Conservation (phyloP, 2,329 filamentous ascomycete genomes). For the Shiraia sp. region DNA sequence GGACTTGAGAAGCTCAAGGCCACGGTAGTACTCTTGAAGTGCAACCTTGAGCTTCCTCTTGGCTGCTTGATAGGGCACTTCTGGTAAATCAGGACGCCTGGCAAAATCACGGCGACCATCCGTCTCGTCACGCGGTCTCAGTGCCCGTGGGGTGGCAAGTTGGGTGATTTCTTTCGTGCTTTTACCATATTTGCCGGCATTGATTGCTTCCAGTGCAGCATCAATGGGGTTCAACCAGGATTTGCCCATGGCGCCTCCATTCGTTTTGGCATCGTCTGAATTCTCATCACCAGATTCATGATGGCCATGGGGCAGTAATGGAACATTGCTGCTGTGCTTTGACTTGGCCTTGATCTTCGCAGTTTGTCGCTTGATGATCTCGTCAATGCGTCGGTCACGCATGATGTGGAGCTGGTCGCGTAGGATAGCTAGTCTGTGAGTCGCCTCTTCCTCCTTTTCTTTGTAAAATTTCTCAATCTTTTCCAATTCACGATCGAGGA, state of each 20-base stretch:
- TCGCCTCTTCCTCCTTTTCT: slow-evolving; percentile 84
- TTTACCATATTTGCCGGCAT: slow-evolving; percentile 57
- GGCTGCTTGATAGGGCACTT: slow-evolving; percentile 81
- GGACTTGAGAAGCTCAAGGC: slow-evolving; percentile 87
- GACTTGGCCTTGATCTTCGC: slow-evolving; percentile 37
- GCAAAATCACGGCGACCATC: slow-evolving; percentile 50
- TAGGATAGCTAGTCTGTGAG: slow-evolving; percentile 69
- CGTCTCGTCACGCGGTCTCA: slow-evolving; percentile 39
- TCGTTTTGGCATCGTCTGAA: slow-evolving; percentile 15
- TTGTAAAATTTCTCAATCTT: slow-evolving; percentile 93
- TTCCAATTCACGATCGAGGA: slow-evolving; percentile 80
- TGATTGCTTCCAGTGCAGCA: slow-evolving; percentile 46
- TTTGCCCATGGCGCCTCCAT: slow-evolving; percentile 14
- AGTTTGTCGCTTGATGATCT: slow-evolving; percentile 60
- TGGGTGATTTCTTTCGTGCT: slow-evolving; percentile 53
- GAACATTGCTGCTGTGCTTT: slow-evolving; percentile 21
- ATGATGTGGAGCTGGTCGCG: slow-evolving; percentile 90
- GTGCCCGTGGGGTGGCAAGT: slow-evolving; percentile 46
- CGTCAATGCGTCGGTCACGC: slow-evolving; percentile 78
- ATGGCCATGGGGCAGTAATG: slow-evolving; percentile 19
- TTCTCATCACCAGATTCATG: slow-evolving; percentile 28
- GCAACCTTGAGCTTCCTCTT: slow-evolving; percentile 92
- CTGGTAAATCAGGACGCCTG: slow-evolving; percentile 45
- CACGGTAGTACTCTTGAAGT: slow-evolving; percentile 89
- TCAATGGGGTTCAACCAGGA: slow-evolving; percentile 45